Conservation (phyloP, 192 early-diverging fungal genomes). For the Coemansia sp. region DNA sequence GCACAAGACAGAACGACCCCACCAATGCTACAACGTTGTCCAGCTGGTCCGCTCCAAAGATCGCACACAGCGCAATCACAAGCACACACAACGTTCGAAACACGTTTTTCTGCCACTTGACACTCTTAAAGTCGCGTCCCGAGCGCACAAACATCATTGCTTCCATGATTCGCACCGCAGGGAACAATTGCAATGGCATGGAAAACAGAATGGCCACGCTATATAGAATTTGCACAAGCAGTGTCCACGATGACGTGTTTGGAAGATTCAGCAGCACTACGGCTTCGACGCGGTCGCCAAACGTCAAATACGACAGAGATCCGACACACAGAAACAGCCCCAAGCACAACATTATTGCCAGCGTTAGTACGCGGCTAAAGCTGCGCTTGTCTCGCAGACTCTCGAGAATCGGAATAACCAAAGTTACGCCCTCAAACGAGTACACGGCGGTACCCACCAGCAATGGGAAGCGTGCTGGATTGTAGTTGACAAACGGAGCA, state of each 20-base stretch:
- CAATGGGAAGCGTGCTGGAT: slow-evolving; percentile 75
- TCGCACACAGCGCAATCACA: slow-evolving; percentile 72
- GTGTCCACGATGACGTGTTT: slow-evolving; percentile 63
- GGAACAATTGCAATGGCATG: slow-evolving; percentile 91
- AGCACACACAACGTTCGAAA: slow-evolving; percentile 68
- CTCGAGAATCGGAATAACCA: slow-evolving; percentile 72
- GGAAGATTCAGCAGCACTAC: slow-evolving; percentile 91
- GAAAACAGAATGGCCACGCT: slow-evolving; percentile 93
- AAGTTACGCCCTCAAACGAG: slow-evolving; percentile 87
- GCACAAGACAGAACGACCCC: slow-evolving; percentile 78
- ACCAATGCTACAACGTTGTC: slow-evolving; percentile 85
- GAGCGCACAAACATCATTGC: slow-evolving; percentile 77
- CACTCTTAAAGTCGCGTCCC: slow-evolving; percentile 69
- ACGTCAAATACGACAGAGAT: slow-evolving; percentile 81
- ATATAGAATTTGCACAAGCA: slow-evolving; percentile 79
- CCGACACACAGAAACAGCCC: slow-evolving; percentile 83
- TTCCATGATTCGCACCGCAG: slow-evolving; percentile 91
- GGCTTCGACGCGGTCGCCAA: slow-evolving; percentile 84
- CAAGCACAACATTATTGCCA: slow-evolving; percentile 75
- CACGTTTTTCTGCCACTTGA: slow-evolving; percentile 89
- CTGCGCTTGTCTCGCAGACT: slow-evolving; percentile 83
- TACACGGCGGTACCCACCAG: slow-evolving; percentile 97
- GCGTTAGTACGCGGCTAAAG: slow-evolving; percentile 77
- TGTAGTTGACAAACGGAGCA: slow-evolving; percentile 71
- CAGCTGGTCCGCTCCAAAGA: slow-evolving; percentile 74